Evolutionary conservation across 768 basidiomycete species (phyloP).

Genomic region (Psilocybe sp.): DNA sequence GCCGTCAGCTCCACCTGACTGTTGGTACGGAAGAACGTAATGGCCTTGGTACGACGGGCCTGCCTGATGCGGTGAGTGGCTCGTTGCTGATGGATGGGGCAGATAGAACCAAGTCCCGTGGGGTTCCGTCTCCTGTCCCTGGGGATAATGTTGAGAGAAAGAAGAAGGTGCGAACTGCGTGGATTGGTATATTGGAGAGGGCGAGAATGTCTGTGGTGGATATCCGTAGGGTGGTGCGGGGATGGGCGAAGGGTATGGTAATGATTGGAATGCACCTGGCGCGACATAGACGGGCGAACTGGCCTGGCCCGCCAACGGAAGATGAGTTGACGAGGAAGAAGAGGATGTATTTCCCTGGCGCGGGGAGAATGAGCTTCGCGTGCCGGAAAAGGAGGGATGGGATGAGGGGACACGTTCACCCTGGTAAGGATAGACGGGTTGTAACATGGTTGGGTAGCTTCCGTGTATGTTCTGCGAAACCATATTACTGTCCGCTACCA

Average conservation of each 20-base stretch:
- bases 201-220: constrained; percentile 30
- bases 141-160: constrained; percentile 32
- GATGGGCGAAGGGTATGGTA: constrained; percentile 30
- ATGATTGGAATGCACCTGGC: constrained; percentile 28
- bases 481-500: constrained; percentile 34
- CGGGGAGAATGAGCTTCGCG: constrained; percentile 25
- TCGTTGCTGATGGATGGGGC: constrained; percentile 23
- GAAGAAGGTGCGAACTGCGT: constrained; percentile 31
- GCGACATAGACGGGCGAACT: constrained; percentile 23
- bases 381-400: constrained; percentile 19
- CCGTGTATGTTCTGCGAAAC: constrained; percentile 39
- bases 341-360: constrained; percentile 21
- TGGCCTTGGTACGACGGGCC: constrained; percentile 27
- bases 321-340: constrained; percentile 22
- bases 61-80: constrained; percentile 22
- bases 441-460: constrained; percentile 39
- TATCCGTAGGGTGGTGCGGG: constrained; percentile 34
- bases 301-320: constrained; percentile 18
- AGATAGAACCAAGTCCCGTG: constrained; percentile 57
- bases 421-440: constrained; percentile 39
- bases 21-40: constrained; percentile 29
- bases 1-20: constrained; percentile 16
- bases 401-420: constrained; percentile 26
- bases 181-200: constrained; percentile 27
- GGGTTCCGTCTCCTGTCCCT: constrained; percentile 32